Conservation (phyloP, 2,329 filamentous ascomycete species). For the Achaetomium macrosporum region DNA sequence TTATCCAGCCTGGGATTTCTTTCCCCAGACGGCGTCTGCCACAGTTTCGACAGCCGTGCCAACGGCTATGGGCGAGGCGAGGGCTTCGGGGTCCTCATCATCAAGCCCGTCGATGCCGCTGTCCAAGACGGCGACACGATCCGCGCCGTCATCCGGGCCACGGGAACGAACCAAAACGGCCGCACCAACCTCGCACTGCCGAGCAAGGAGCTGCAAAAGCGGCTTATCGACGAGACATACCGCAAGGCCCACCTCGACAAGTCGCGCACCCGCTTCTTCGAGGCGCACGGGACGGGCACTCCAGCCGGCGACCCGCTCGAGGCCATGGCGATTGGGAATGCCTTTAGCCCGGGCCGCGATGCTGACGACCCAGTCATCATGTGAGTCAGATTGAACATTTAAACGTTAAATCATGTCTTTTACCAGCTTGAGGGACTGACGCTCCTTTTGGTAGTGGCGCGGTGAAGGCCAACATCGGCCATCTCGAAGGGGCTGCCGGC, state of each 20-base stretch:
- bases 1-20: slow-evolving; percentile 1
- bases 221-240: slow-evolving; percentile 8
- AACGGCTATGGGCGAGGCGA: slow-evolving; percentile 49
- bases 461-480: slow-evolving; percentile 24
- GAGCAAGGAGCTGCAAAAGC: slow-evolving; percentile 1
- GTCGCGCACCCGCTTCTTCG: slow-evolving; percentile 12
- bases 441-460: slow-evolving; percentile 1
- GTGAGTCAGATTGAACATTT: too few relatives aligned
- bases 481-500: slow-evolving; percentile 19
- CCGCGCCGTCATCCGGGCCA: neutral
- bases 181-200: slow-evolving; percentile 9
- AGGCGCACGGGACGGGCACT: slow-evolving; percentile 33
- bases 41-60: slow-evolving; percentile 26
- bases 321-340: neutral
- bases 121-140: neutral
- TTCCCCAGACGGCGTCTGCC: neutral
- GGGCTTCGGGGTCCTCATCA: slow-evolving; percentile 36
- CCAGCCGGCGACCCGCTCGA: slow-evolving; percentile 6
- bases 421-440: too few relatives aligned
- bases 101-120: slow-evolving; percentile 21
- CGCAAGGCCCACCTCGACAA: slow-evolving; percentile 1
- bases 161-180: neutral
- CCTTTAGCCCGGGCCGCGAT: neutral
- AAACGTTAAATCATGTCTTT: too few relatives aligned
- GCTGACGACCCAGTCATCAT: neutral